These are phyloP conservation scores for Tulasnella calospora DNA, from an alignment of 768 basidiomycete species.

Conservation along the genomic window DNA sequence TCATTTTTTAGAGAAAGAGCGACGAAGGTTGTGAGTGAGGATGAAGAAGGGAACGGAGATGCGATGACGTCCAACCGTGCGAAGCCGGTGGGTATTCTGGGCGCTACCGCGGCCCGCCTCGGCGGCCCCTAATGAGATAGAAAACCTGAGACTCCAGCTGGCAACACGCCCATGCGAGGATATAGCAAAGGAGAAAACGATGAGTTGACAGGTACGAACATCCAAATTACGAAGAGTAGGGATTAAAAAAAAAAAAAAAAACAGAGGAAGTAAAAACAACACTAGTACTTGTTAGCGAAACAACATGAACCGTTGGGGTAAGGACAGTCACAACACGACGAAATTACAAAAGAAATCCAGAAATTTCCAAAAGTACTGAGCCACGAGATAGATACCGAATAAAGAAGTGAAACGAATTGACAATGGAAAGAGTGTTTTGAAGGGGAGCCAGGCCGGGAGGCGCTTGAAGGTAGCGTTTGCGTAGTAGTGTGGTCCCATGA, in stretches of 20 bases:
- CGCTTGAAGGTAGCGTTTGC: background rate
- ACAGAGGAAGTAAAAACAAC: background rate
- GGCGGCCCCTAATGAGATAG: no score
- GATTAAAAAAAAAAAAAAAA: background rate
- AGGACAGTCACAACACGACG: slow-evolving; percentile 2
- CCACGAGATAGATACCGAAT: background rate
- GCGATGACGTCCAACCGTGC: slow-evolving; percentile 1
- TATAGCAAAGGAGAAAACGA: background rate
- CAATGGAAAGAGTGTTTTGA: background rate
- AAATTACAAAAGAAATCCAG: background rate
- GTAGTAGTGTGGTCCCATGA: background rate
- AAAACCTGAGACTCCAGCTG: no score
- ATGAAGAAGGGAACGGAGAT: background rate
- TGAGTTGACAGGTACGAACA: background rate
- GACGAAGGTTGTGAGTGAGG: background rate
- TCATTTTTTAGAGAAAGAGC: slow-evolving; percentile 30
- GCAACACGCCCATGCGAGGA: no score
- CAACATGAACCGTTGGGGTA: background rate
- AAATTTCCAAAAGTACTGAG: background rate
- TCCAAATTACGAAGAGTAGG: background rate
- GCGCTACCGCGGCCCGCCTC: background rate
- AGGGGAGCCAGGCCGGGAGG: background rate
- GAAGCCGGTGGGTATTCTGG: background rate
- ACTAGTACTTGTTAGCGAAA: background rate
- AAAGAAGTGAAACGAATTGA: background rate